Evolutionary conservation across 352 stramenopile species (phyloP), one percentile per base, ranked within the genome.

Genomic region (Pythium biforme): DNA sequence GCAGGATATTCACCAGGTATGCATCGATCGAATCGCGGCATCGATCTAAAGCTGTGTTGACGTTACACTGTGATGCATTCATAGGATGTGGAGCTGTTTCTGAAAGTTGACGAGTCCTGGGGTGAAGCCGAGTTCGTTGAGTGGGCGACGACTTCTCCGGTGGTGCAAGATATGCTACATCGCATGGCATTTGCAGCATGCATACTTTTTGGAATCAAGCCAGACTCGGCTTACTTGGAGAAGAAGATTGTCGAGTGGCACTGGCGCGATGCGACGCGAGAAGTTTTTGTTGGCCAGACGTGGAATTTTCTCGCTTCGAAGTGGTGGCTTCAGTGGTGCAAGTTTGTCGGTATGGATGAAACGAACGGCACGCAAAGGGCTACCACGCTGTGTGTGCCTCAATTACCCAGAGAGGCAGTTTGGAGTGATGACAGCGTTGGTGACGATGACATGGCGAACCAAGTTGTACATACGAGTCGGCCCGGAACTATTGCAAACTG

Each of bases 281-380:
- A 55, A 1, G 73, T 88, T 48, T 60, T 55, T 31, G 75, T 88
- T 15, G 81, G 79, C 2, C 70, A 95, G 79, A 79, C 59, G 7
- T 95, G 84, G 83, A 87, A 94, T 29, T 69, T 94, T 29, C 58
- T 95, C 19, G 86, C 77, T 9, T 73, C 79, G 4, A 76, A 75
- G 41, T 94, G 86, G 84, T 95, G 84, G 86, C 72, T 76, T 20
- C 81, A 88, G 48, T 95, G 84, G 86, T 94, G 83, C 39, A 73
- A 85, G 37, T 93, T 92, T 60, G 73, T 75, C 26, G 69, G 63
- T 0, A 88, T 94, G 74, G 69, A 91, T 47, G 69, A 59, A 17
- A 63, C 71, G 15, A 90, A 88, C 25, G 86, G 86, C 6, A 92
- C 81, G 2, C 77, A 77, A 6, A 71, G 78, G 55, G 86, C 79